Percentiles rank a stretch among this genome's conserved stretches.
These are phyloP conservation scores for Lasiosphaeria ovina DNA, from an alignment of 495 filamentous ascomycete genomes.

Conservation along the genomic window DNA sequence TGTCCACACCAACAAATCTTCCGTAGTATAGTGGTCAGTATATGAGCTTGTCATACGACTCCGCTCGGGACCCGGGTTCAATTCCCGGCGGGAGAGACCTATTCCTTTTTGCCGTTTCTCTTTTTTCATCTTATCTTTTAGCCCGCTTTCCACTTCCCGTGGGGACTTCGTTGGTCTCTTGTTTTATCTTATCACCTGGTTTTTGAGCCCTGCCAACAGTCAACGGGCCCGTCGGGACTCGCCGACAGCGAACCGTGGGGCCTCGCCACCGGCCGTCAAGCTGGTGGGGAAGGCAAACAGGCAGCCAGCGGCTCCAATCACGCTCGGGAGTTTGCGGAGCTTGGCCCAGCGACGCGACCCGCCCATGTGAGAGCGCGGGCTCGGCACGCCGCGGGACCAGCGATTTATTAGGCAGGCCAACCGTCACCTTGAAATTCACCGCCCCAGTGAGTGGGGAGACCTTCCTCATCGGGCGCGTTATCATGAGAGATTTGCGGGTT, in stretches of 20 bases:
- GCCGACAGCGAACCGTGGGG: too few relatives aligned
- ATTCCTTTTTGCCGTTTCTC: constrained; percentile 17
- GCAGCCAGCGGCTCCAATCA: neutral
- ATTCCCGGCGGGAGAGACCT: constrained; percentile 32
- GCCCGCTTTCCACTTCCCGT: neutral
- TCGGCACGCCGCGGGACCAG: neutral
- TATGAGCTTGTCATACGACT: constrained; percentile 27
- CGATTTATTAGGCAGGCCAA: neutral
- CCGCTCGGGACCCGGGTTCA: constrained; percentile 33
- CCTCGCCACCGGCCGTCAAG: neutral
- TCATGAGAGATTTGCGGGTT: constrained; percentile 4
- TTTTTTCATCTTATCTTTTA: neutral
- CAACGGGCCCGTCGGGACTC: too few relatives aligned
- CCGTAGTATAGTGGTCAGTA: constrained; percentile 35
- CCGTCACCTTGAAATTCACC: neutral
- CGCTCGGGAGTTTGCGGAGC: neutral
- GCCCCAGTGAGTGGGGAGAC: neutral
- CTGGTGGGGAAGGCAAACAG: neutral
- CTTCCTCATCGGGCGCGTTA: constrained; percentile 11
- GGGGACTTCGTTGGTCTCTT: too few relatives aligned
- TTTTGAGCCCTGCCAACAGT: too few relatives aligned
- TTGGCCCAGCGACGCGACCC: neutral
- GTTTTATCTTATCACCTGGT: too few relatives aligned
- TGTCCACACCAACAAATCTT: constrained; percentile 27
- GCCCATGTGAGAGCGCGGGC: neutral